Percentiles rank a stretch among this genome's conserved stretches.
Evolutionary conservation across 1,284 basidiomycete genomes (phyloP).

Genomic region (Tranzscheliella williamsii): DNA sequence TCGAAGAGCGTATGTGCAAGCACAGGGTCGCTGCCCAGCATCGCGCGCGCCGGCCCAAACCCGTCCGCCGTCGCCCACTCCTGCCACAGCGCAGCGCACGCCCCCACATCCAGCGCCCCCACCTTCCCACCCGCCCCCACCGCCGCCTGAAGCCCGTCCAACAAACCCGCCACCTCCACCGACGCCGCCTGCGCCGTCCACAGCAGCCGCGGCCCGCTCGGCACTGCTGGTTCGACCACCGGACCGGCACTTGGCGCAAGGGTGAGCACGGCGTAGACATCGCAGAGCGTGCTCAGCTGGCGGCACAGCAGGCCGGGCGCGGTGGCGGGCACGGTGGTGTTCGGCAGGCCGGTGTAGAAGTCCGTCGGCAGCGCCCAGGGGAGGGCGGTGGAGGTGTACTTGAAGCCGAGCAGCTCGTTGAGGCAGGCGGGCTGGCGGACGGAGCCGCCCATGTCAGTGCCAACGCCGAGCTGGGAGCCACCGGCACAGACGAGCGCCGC

Average conservation of each 20-base stretch:
- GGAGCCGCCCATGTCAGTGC: slow-evolving; percentile 46
- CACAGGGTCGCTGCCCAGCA: slow-evolving; percentile 25
- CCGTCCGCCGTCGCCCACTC: slow-evolving; percentile 20
- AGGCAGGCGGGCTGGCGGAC: slow-evolving; percentile 42
- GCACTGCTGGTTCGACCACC: no score
- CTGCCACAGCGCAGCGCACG: no score
- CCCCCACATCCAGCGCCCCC: no score
- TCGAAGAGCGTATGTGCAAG: slow-evolving; percentile 24
- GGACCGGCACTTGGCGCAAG: no score
- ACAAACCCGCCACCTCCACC: no score
- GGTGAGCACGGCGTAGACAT: slow-evolving; percentile 3
- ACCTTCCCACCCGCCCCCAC: no score
- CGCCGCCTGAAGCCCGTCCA: no score
- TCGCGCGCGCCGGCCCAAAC: slow-evolving; percentile 16
- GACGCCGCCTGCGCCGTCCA: no score
- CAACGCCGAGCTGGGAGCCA: slow-evolving; percentile 35
- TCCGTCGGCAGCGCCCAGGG: slow-evolving; percentile 15
- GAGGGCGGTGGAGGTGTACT: slow-evolving; percentile 4
- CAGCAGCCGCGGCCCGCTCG: no score
- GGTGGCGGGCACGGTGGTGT: slow-evolving; percentile 23
- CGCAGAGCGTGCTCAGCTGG: background rate
- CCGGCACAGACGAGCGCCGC: slow-evolving; percentile 27
- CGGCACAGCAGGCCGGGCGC: slow-evolving; percentile 15
- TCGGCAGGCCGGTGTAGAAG: slow-evolving; percentile 28
- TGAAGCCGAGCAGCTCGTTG: slow-evolving; percentile 21